These are phyloP conservation scores for Rhododendron griersonianum DNA, from an alignment of 148 eudicot species.

Conservation along the genomic window DNA sequence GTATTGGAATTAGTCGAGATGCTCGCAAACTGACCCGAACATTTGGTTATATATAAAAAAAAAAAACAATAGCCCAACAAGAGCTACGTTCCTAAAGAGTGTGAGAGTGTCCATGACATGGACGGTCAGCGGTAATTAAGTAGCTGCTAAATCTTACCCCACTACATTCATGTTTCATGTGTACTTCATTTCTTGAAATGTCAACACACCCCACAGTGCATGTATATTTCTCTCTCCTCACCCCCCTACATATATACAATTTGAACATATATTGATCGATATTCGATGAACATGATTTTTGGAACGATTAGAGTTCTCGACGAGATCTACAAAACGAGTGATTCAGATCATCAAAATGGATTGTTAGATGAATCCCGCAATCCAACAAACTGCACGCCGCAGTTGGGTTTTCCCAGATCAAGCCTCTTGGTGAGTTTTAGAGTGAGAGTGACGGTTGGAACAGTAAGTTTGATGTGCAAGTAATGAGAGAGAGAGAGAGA, in stretches of 20 bases:
- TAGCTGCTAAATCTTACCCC: background rate
- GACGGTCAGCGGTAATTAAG: background rate
- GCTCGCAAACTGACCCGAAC: too few species aligned
- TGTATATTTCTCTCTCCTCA: background rate
- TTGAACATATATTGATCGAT: too few species aligned
- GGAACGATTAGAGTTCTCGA: too few species aligned
- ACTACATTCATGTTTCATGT: background rate
- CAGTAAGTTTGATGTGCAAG: slow-evolving; percentile 30
- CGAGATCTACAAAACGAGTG: too few species aligned
- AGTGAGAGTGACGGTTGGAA: slow-evolving; percentile 6
- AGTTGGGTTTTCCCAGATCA: too few species aligned
- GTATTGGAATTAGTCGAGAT: too few species aligned
- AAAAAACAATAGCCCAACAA: too few species aligned
- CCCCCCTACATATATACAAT: background rate
- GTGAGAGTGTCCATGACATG: background rate
- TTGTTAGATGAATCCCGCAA: background rate
- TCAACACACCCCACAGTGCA: background rate
- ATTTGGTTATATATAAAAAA: too few species aligned
- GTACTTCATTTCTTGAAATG: background rate
- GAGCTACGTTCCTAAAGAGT: background rate
- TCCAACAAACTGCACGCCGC: background rate
- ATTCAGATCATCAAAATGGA: too few species aligned
- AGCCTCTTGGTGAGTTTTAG: too few species aligned
- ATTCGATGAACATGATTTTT: too few species aligned
- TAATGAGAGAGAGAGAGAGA: background rate